Conservation (phyloP, 2,329 filamentous ascomycete species). For the Phyllosticta citriasiana region DNA sequence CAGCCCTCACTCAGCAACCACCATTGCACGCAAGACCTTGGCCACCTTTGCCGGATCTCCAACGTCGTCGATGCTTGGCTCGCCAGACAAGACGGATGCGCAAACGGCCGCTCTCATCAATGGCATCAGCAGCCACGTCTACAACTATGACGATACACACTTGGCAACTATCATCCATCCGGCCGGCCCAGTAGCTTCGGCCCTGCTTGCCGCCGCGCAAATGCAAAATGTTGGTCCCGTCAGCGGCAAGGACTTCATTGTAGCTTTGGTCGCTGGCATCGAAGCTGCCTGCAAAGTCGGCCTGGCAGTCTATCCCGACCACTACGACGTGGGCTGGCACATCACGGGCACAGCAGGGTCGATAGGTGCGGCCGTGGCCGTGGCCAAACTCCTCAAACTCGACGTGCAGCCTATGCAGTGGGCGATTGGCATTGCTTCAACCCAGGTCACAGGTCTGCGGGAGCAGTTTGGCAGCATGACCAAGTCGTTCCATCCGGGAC, state of each 20-base stretch:
- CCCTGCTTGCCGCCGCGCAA: conserved; percentile 40
- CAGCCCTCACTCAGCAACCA: conserved; percentile 36
- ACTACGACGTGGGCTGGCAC: conserved; percentile 49
- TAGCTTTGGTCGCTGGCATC: conserved; percentile 42
- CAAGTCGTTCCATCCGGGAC: conserved; percentile 46
- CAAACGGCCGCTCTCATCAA: conserved; percentile 44
- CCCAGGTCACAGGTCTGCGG: conserved; percentile 44
- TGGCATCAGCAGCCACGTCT: conserved; percentile 45
- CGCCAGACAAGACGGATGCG: conserved; percentile 28
- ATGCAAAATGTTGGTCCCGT: conserved; percentile 24
- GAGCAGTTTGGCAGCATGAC: conserved; percentile 48
- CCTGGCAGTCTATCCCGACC: conserved; percentile 42
- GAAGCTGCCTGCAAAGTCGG: conserved; percentile 45
- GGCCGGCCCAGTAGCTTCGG: conserved; percentile 41
- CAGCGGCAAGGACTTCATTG: conserved; percentile 39
- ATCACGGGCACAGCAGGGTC: conserved; percentile 44
- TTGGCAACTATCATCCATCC: conserved; percentile 48
- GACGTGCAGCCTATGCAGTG: conserved; percentile 33
- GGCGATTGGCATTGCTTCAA: conserved; percentile 44
- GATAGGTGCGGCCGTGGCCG: conserved; percentile 44
- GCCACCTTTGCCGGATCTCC: conserved; percentile 28
- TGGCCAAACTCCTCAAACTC: conserved; percentile 38
- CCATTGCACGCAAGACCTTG: conserved; percentile 27
- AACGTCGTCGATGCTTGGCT: conserved; percentile 29
- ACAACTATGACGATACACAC: conserved; percentile 50